A percentile compares a stretch with the other conserved stretches of the same genome.
phyloP scores from a whole-genome alignment of 2,329 filamentous ascomycete species.

The Aspergillus chevalieri region DNA sequence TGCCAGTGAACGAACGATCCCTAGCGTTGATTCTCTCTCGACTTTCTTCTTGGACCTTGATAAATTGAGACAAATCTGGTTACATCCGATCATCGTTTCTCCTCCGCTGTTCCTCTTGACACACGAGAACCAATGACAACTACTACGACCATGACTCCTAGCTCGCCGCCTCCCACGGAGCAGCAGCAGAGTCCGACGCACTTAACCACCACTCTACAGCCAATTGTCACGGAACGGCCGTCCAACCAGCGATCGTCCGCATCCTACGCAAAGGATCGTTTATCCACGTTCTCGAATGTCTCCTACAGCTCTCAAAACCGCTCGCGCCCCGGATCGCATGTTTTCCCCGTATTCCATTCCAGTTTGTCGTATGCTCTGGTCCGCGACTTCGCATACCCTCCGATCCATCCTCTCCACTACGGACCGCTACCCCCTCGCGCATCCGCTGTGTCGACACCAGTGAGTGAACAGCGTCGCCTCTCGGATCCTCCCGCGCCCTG shows the following conservation, averaged over 20 bases:
- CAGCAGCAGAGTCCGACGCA: constrained; percentile 21
- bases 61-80: neutral
- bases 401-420: constrained; percentile 81
- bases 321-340: constrained; percentile 73
- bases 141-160: constrained; percentile 33
- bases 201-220: constrained; percentile 33
- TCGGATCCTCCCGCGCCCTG: constrained; percentile 70
- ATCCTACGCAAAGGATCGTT: constrained; percentile 70
- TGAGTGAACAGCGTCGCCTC: constrained; percentile 71
- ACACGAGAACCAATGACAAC: constrained; percentile 20
- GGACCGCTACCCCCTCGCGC: constrained; percentile 70
- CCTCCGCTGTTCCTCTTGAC: neutral
- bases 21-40: neutral
- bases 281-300: constrained; percentile 75
- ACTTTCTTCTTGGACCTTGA: neutral
- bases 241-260: constrained; percentile 64
- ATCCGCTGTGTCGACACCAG: constrained; percentile 77
- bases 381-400: constrained; percentile 89
- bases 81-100: neutral
- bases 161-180: constrained; percentile 18
- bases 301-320: constrained; percentile 53
- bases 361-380: constrained; percentile 84
- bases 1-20: constrained; percentile 16
- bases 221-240: constrained; percentile 53
- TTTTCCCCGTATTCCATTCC: constrained; percentile 77